Base-by-base conservation (phyloP, 2,329 filamentous ascomycete species). In the Fusarium virguliforme region DNA sequence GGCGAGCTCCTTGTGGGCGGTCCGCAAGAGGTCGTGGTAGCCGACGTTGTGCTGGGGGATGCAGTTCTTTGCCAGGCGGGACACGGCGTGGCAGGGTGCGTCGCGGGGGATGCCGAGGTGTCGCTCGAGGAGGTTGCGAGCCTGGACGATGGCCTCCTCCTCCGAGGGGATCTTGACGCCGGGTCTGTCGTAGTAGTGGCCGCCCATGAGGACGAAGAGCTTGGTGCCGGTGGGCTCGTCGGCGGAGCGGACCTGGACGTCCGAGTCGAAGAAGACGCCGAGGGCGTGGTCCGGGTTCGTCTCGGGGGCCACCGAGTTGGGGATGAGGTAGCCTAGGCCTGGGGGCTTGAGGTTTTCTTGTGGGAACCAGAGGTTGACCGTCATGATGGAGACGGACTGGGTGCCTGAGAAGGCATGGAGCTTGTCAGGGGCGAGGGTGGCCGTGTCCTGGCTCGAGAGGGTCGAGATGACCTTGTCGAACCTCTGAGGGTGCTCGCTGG, bases 291-390 rank as follows among this genome's bases (percentile, higher is more conserved):
- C 93, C 1, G 93, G 92, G 78, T 97, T 97, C 71, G 94, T 86
- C 38, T 89, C 88, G 53, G 86, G 85, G 4, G 91, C 87, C 1
- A 93, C 86, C 15, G 90, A 90, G 65, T 90, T 89, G 2, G 96
- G 95, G 65, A 99, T 92, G 6, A 99, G 88, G 80, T 98, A 98
- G 71, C 96, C 96, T 78, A 98, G 97, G 18, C 95, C 96, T 32
- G 85, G 82, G 62, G 90, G 84, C 13, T 89, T 88, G 37, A 97
- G 82, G 63, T 88, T 77, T 7, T 90, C 86, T 46, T 89, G 85
- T 2, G 86, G 84, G 80, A 92, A 99, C 86, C 92, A 98, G 53
- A 99, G 85, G 81, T 97, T 98, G 67, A 99, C 92, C 3, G 95
- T 93, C 90, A 95, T 95, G 73, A 98, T 94, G 34, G 91, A 95